Percentiles rank a stretch among this genome's conserved stretches.
These are phyloP conservation scores for Fusarium temperatum DNA, from an alignment of 2,329 filamentous ascomycete species.

Conservation along the genomic window DNA sequence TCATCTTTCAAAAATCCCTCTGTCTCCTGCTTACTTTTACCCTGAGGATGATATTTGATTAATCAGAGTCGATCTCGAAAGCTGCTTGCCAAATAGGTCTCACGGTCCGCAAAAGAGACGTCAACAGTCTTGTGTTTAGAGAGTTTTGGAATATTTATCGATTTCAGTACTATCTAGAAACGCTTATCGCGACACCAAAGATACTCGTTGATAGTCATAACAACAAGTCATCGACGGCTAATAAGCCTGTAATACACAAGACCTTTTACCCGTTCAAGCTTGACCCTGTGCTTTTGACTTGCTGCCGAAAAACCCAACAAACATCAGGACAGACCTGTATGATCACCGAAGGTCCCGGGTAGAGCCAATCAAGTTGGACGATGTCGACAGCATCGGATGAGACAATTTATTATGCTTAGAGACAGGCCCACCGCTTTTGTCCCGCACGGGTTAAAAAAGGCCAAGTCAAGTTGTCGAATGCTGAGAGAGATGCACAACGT, in stretches of 20 bases:
- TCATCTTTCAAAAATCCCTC: neutral
- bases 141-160: neutral
- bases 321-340: constrained; percentile 14
- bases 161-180: neutral
- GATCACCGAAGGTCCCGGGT: constrained; percentile 12
- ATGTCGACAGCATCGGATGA: neutral
- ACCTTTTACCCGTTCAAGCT: constrained; percentile 23
- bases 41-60: neutral
- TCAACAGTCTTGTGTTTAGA: neutral
- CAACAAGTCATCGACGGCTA: neutral
- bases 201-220: neutral
- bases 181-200: neutral
- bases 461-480: constrained; percentile 9
- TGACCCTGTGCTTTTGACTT: constrained; percentile 5
- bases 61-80: neutral
- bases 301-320: constrained; percentile 10
- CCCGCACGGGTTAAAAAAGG: constrained; percentile 24
- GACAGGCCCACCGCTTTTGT: constrained; percentile 10
- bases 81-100: neutral
- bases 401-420: constrained; percentile 20
- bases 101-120: neutral
- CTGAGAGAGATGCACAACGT: constrained; percentile 21
- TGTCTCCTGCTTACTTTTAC: neutral
- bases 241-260: constrained; percentile 16
- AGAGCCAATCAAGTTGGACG: constrained; percentile 25